Evolutionary conservation across 2,329 filamentous ascomycete genomes (phyloP), one percentile per base, ranked within the genome.

Genomic region (Beauveria medogensis): DNA sequence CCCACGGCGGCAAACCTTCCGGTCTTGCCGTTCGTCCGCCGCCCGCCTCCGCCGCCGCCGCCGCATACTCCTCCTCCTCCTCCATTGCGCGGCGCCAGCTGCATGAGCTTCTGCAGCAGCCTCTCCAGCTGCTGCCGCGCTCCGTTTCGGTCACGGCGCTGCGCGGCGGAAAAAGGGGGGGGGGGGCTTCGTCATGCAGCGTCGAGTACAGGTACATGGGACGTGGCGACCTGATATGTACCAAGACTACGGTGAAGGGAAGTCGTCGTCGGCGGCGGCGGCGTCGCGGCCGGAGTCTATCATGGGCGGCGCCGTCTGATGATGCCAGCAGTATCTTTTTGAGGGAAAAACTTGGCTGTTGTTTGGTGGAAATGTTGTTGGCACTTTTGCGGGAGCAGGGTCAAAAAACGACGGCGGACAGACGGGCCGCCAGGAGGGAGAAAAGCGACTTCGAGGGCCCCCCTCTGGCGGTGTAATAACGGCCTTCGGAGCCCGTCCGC

Each of bases 381-480:
- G n/a, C n/a, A n/a, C n/a, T n/a, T n/a, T n/a, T n/a, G n/a, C n/a
- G n/a, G n/a, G n/a, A n/a, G n/a, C n/a, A n/a, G n/a, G n/a, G n/a
- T n/a, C n/a, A n/a, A n/a, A n/a, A n/a, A 85, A 22, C 22, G 22
- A 22, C 22, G n/a, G 80, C 73, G 0, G 87, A 87, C 9, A 87
- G 72, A 40, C 82, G 22, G 77, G 3, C n/a, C n/a, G 70, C 67
- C 28, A 71, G 67, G 0, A 90, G 22, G 22, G 26, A 28, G 7
- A 28, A 77, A 14, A 81, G 76, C 2, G 65, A 60, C n/a, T 83
- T 83, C 68, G 47, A 87, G 71, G 63, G n/a, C n/a, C n/a, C n/a
- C 64, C 64, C 12, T 61, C 64, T 0, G 76, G 71, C 5, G 71
- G 68, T 4, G 64, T 51, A 5, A 67, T 64, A 57, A 73, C 74